Evolutionary conservation across 179 eudicot species (phyloP), one percentile per base, ranked within the genome.

Genomic region (Silene coronaria): DNA sequence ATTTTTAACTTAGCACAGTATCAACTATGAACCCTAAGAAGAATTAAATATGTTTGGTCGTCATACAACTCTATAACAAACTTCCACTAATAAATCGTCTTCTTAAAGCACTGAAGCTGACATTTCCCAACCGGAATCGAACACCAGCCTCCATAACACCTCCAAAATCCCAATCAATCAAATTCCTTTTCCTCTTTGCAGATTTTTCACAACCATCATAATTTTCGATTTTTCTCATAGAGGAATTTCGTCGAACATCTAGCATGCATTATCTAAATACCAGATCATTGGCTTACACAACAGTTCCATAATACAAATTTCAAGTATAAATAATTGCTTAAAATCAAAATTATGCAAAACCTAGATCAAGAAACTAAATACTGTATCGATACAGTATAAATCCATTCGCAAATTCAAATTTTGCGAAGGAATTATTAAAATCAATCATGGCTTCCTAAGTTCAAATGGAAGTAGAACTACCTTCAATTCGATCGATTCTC

Each of bases 201-300:
- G 10, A 0, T 8, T 22, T 7, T 21, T 8, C 24, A 23, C 24
- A 59, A 59, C 8, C 24, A 26, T 23, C 67, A 24, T 24, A 62
- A 10, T 27, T 62, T 62, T 26, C n/a, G n/a, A n/a, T n/a, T n/a
- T n/a, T 36, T 36, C 45, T 42, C 48, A 8, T 9, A n/a, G 27
- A n/a, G 58, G 57, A 42, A 69, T 70, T 46, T 45, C 61, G 61
- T 70, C 60, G 23, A 70, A 8, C 73, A 70, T 21, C 13, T 70
- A 23, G 36, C 28, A 10, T 16, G 61, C 73, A 13, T 61, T 45
- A 62, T 62, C 36, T 26, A 65, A 65, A 65, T 5, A 10, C 58
- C 58, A 8, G 58, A 53, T 17, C 58, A 3, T 53, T 53, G 6
- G 58, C n/a, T 53, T 53, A 53, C 48, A 42, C 21, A 14, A 53